Base-by-base conservation (phyloP, 2,329 filamentous ascomycete genomes). In the Fusarium anguioides region DNA sequence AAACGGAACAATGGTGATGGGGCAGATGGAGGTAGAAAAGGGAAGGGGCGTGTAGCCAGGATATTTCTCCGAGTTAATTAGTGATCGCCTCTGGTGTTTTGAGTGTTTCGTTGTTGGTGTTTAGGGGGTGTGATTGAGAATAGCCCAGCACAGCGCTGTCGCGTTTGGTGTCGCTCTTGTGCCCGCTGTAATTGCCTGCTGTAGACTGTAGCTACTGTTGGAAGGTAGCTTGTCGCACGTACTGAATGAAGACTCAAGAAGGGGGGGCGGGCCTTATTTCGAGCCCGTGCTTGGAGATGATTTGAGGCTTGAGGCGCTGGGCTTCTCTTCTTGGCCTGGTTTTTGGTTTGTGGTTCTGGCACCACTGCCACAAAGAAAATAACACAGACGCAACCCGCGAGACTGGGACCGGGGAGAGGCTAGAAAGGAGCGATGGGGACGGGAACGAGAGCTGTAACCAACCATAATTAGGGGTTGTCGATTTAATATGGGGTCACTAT, bases 51-150 rank as follows among this genome's bases (percentile, higher is more conserved):
- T 59, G 53, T 58, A 23, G 51, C 67, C 54, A 51, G 55, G 50
- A 59, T 67, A 71, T 69, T 69, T 68, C 69, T 69, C 69, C 69
- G 62, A 70, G 50, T 49, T 45, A 64, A 71, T 72, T 59, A 69
- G 46, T 57, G 67, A 69, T 71, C 56, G 62, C 42, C 47, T 55
- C 35, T 62, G 49, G 42, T 63, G 49, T 63, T 62, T 63, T 63
- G 59, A 29, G 21, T 51, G 54, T 60, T 54, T 36, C 48, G 45
- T 23, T 44, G 24, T 6, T 23, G 23, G 27, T 33, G 21, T 33
- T 24, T 48, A 23, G 52, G 67, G 66, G 66, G 60, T 60, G 53
- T 31, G 45, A 40, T 35, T n/a, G 26, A 29, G n/a, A n/a, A n/a
- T n/a, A n/a, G n/a, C n/a, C n/a, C n/a, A n/a, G n/a, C n/a, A n/a